These are phyloP conservation scores for Arabis hirsuta DNA, from an alignment of 345 rosid genomes.

Conservation along the genomic window DNA sequence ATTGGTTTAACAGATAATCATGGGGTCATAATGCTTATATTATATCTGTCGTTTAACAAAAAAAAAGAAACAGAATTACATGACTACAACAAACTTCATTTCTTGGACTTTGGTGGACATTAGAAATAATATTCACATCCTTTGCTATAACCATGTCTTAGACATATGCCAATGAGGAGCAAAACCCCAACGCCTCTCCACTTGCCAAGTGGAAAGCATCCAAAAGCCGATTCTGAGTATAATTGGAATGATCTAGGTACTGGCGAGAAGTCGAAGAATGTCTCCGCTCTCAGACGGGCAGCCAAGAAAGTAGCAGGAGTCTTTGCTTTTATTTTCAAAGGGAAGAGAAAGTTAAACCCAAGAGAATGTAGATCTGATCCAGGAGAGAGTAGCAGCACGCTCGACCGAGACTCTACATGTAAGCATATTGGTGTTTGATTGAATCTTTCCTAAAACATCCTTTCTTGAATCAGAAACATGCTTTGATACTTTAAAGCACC, in stretches of 20 bases:
- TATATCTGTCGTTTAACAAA: conserved; percentile 20
- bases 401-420: conserved; percentile 56
- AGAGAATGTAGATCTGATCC: conserved; percentile 45
- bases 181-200: conserved; percentile 39
- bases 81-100: conserved; percentile 33
- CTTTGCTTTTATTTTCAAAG: conserved; percentile 43
- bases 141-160: conserved; percentile 42
- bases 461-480: conserved; percentile 34
- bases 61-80: conserved; percentile 6
- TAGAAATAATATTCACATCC: conserved; percentile 22
- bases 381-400: conserved; percentile 31
- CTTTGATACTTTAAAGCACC: neutral
- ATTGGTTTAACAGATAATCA: neutral
- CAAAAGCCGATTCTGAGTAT: conserved; percentile 22
- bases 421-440: conserved; percentile 43
- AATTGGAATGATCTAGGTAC: conserved; percentile 32
- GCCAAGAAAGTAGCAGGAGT: conserved; percentile 55
- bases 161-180: conserved; percentile 53
- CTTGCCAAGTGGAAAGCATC: conserved; percentile 35
- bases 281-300: conserved; percentile 40
- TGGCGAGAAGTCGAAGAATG: conserved; percentile 15
- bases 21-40: conserved; percentile 24
- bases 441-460: conserved; percentile 4
- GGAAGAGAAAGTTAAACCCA: conserved; percentile 38
- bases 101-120: conserved; percentile 25